Base-by-base conservation (phyloP, 148 eudicot species). In the Vaccinium myrtillus region DNA sequence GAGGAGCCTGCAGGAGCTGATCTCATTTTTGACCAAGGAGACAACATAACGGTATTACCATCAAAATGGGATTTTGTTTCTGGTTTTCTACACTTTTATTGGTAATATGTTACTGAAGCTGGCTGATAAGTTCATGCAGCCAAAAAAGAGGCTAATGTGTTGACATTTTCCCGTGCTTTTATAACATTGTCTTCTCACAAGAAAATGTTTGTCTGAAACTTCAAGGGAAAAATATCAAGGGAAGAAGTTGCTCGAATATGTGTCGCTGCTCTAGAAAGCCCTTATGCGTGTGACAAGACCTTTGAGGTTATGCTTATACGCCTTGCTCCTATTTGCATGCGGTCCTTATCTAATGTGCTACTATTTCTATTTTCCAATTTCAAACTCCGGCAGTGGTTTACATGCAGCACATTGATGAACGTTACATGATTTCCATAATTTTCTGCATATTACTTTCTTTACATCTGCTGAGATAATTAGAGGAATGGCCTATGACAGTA, bases 1-100 rank as follows among this genome's bases (percentile, higher is more conserved):
- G 99, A 97, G 91, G 99, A 97, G 84, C 99, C 96, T 80, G 96
- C 98, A n/a, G 98, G 99, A 87, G 98, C 99, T 70, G 94, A 97
- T 92, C 98, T 97, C 73, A 91, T 95, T 80, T 97, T 97, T 86
- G 99, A 94, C 14, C 98, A 97, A 89, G 99, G 99, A 79, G 99
- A 97, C 90, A 94, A 95, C 84, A 94, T 95, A 61, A 97, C 95
- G 86, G 98, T 95, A 90, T 27, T 80, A 53, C 16, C 23, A 55
- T 36, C 51, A 0, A 0, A 9, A 23, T 49, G 32, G 48, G 30
- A 27, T 2, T 67, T 67, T 61, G 25, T 61, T 81, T 46, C 16
- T 46, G 32, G 69, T 43, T 25, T 81, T 16, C 51, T 39, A 27
- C 61, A 53, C 5, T 23, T 36, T 79, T 21, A 18, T 39, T 11